These are phyloP conservation scores for Trifolium dubium DNA, from an alignment of 306 rosid genomes.

Conservation along the genomic window DNA sequence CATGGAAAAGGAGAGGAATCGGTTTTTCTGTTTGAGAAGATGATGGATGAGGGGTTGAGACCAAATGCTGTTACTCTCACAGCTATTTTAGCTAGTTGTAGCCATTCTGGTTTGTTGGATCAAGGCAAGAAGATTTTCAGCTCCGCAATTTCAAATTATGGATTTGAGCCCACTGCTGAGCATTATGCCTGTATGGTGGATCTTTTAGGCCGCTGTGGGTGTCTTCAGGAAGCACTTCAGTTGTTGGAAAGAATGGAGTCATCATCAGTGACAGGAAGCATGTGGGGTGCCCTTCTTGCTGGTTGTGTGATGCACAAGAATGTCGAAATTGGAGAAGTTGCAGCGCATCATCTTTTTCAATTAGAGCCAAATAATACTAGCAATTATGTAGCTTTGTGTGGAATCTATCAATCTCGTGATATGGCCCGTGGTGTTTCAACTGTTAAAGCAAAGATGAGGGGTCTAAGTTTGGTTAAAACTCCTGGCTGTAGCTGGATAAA, in stretches of 20 bases:
- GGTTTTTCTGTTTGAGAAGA: constrained; percentile 53
- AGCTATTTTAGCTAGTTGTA: constrained; percentile 68
- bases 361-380: constrained; percentile 73
- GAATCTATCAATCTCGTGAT: constrained; percentile 58
- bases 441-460: constrained; percentile 60
- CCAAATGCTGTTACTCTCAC: constrained; percentile 68
- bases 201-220: constrained; percentile 70
- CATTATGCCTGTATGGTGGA: constrained; percentile 79
- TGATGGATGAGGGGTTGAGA: constrained; percentile 51
- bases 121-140: constrained; percentile 65
- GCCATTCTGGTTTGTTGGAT: constrained; percentile 66
- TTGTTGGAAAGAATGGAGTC: constrained; percentile 49
- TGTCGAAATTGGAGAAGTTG: constrained; percentile 73
- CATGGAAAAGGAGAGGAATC: constrained; percentile 78
- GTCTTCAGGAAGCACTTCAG: constrained; percentile 61
- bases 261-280: constrained; percentile 50
- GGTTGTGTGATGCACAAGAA: constrained; percentile 70
- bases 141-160: constrained; percentile 49
- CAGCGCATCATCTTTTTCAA: constrained; percentile 62
- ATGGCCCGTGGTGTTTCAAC: constrained; percentile 43
- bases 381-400: constrained; percentile 64
- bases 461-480: constrained; percentile 58
- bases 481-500: constrained; percentile 78
- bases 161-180: constrained; percentile 61
- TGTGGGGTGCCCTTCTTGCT: constrained; percentile 85